These are phyloP conservation scores for Mortierella sp. DNA, from an alignment of 371 early-diverging fungal genomes.

Conservation along the genomic window DNA sequence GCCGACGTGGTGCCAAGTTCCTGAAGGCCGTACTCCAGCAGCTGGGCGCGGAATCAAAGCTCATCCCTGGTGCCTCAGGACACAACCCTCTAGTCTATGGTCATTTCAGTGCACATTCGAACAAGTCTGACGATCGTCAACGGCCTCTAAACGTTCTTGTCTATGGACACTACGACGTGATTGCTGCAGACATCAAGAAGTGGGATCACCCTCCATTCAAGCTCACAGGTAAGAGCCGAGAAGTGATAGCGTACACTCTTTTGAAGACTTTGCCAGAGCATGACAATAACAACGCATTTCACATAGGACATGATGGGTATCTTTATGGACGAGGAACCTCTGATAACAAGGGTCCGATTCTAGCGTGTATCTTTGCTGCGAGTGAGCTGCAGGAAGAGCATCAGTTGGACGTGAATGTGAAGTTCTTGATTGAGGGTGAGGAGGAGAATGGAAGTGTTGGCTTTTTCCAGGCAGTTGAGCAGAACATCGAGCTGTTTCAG, in stretches of 20 bases:
- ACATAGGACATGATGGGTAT: slow-evolving; percentile 73
- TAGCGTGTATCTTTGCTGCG: slow-evolving; percentile 83
- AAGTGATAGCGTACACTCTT: neutral
- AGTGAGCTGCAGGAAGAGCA: slow-evolving; percentile 74
- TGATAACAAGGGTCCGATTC: slow-evolving; percentile 87
- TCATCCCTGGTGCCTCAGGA: slow-evolving; percentile 74
- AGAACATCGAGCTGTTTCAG: slow-evolving; percentile 67
- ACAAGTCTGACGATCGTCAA: neutral
- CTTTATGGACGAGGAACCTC: slow-evolving; percentile 85
- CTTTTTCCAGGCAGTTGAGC: slow-evolving; percentile 69
- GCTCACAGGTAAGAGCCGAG: slow-evolving; percentile 54
- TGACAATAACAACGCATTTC: neutral
- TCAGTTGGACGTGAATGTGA: slow-evolving; percentile 72
- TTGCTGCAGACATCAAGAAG: slow-evolving; percentile 69
- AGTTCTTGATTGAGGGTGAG: slow-evolving; percentile 87
- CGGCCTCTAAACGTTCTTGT: slow-evolving; percentile 70
- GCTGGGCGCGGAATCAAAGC: slow-evolving; percentile 76
- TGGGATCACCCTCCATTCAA: slow-evolving; percentile 71
- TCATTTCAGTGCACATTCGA: slow-evolving; percentile 61
- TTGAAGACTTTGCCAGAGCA: neutral
- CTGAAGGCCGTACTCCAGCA: slow-evolving; percentile 75
- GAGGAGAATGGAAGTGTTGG: slow-evolving; percentile 85
- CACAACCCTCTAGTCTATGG: slow-evolving; percentile 84
- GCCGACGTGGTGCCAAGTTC: slow-evolving; percentile 80
- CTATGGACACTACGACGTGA: slow-evolving; percentile 91